Percentiles rank a stretch among this genome's conserved stretches.
These are phyloP conservation scores for Coemansia interrupta DNA, from an alignment of 192 early-diverging fungal species.

Conservation along the genomic window DNA sequence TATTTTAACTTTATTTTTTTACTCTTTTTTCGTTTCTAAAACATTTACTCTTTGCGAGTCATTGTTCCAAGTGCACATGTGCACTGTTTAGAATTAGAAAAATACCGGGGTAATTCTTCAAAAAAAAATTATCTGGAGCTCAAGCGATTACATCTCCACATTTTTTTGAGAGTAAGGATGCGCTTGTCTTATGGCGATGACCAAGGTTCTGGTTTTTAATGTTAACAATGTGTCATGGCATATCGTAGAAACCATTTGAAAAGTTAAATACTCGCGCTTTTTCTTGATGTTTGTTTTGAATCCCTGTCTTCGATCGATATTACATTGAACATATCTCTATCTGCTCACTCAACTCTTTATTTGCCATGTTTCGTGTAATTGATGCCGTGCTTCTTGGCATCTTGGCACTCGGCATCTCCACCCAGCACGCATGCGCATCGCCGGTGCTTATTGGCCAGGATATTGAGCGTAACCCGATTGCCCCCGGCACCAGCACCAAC, in stretches of 20 bases:
- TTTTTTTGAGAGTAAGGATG: too few relatives aligned
- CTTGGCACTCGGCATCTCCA: constrained; percentile 3
- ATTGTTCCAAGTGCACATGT: neutral
- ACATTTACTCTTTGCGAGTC: neutral
- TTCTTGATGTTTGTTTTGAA: too few relatives aligned
- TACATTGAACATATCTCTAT: too few relatives aligned
- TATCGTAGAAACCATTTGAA: too few relatives aligned
- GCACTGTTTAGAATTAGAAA: neutral
- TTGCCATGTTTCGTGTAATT: neutral
- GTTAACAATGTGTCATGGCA: too few relatives aligned
- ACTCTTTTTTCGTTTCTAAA: neutral
- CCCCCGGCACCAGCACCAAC: neutral
- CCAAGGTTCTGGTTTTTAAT: too few relatives aligned
- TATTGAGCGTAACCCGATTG: neutral
- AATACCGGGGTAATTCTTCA: neutral
- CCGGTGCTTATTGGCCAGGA: neutral
- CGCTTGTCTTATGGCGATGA: too few relatives aligned
- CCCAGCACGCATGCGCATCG: neutral
- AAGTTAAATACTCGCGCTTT: too few relatives aligned
- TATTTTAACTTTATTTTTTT: neutral
- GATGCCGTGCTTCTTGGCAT: constrained; percentile 2
- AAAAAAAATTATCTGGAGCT: too few relatives aligned
- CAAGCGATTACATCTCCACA: too few relatives aligned
- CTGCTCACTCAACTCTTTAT: neutral
- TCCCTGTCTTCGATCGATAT: too few relatives aligned